Conservation (phyloP, 345 rosid species). For the Fremontodendron californicum region DNA sequence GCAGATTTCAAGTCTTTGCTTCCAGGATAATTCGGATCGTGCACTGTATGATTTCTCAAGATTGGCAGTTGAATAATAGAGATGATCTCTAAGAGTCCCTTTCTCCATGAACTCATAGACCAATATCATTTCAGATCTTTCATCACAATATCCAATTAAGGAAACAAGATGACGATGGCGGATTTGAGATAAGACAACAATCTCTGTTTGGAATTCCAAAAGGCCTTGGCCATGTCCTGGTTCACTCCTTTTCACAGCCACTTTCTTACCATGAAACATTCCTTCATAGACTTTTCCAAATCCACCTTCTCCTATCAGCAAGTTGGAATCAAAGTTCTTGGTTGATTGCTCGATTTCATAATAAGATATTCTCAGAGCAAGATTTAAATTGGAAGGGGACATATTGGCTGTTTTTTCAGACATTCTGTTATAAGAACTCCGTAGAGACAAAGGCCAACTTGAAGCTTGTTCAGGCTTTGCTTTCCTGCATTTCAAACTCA, state of each 20-base stretch:
- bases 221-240: conserved; percentile 47
- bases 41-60: conserved; percentile 16
- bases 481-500: conserved; percentile 24
- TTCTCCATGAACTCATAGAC: conserved; percentile 32
- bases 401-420: background rate
- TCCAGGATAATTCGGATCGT: conserved; percentile 30
- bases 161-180: conserved; percentile 66
- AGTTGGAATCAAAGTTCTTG: conserved; percentile 29
- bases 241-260: conserved; percentile 47
- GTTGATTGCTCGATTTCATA: conserved; percentile 42
- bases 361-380: conserved; percentile 34
- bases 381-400: conserved; percentile 18
- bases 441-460: too few relatives aligned
- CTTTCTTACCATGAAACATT: conserved; percentile 31
- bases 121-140: conserved; percentile 51
- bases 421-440: too few relatives aligned
- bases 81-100: conserved; percentile 42
- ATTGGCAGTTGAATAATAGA: conserved; percentile 32
- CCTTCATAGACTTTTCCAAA: conserved; percentile 48
- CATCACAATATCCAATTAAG: conserved; percentile 60
- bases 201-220: conserved; percentile 49
- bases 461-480: background rate
- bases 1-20: conserved; percentile 57
- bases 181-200: conserved; percentile 52
- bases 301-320: conserved; percentile 44